phyloP scores from a whole-genome alignment of 2,329 filamentous ascomycete species.

The Fusarium duplospermum region DNA sequence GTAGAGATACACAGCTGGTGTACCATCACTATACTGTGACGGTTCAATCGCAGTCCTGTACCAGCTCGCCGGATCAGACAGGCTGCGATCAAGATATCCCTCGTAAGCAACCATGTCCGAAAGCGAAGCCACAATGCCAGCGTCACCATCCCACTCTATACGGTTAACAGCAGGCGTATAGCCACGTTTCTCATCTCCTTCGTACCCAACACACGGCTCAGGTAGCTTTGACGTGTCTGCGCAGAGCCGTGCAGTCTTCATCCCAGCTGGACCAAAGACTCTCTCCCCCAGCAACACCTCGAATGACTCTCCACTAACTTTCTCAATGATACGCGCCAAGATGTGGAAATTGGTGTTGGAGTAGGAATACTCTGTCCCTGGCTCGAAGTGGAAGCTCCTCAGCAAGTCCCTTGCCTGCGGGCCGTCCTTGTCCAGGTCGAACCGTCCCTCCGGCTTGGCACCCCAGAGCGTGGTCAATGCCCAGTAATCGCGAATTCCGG shows the following conservation, averaged over 20 bases:
- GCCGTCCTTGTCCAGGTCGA: constrained; percentile 24
- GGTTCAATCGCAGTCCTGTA: constrained; percentile 21
- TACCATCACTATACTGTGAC: constrained; percentile 20
- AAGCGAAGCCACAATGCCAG: constrained; percentile 30
- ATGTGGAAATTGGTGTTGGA: constrained; percentile 34
- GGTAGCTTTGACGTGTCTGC: constrained; percentile 25
- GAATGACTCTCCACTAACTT: constrained; percentile 17
- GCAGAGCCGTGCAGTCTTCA: constrained; percentile 25
- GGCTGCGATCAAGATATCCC: constrained; percentile 15
- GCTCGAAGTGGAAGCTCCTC: constrained; percentile 25
- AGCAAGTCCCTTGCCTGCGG: constrained; percentile 10
- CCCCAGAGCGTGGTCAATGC: constrained; percentile 30
- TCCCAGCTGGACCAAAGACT: constrained; percentile 26
- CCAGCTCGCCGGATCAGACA: constrained; percentile 26
- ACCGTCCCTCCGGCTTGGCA: constrained; percentile 24
- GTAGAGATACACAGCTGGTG: constrained; percentile 18
- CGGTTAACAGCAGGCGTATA: constrained; percentile 25
- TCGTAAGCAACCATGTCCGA: constrained; percentile 29
- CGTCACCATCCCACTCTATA: constrained; percentile 30
- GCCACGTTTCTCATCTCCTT: constrained; percentile 22
- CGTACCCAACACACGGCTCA: constrained; percentile 22
- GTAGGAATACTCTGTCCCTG: constrained; percentile 30
- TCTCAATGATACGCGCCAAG: constrained; percentile 20
- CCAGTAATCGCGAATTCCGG: constrained; percentile 33
- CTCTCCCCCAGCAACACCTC: constrained; percentile 15